Base-by-base conservation (phyloP, 257 asterid genomes). In the Jaltomata sinuosa region DNA sequence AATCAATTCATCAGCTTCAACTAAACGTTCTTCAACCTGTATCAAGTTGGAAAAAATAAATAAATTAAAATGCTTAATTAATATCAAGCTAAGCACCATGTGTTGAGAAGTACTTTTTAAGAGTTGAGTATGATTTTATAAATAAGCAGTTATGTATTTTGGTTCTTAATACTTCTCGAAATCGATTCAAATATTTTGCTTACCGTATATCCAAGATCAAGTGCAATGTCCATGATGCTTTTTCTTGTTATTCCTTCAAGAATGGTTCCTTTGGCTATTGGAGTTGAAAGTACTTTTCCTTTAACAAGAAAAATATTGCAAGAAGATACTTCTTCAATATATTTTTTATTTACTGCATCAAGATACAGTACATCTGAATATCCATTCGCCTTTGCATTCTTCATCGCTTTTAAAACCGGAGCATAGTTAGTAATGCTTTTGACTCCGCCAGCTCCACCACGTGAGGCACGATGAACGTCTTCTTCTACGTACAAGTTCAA, bases 341-440 rank as follows among this genome's bases (percentile, higher is more conserved):
- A 83, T 88, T 84, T 90, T 80, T 92, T 93, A 87, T 86, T 81
- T 62, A 83, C 88, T 11, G 97, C 91, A 84, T 93, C 94, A 7
- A 94, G 89, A 90, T 93, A 94, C 19, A 94, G 76, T 62, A 94
- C 97, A 85, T 94, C 97, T 4, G 98, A 93, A 89, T 92, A 94
- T 47, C 98, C 98, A 53, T 80, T 86, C 11, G 57, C 87, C 87
- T 81, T 93, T 36, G 97, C 97, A 71, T 83, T 86, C 11, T 40
- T 65, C 21, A 93, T 68, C 22, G 97, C 90, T 91, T 91, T 91
- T 88, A 94, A 45, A 49, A 90, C 98, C 84, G 98, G 98, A 32
- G 95, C 95, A 80, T 94, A 94, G 83, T 94, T 94, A 32, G 97
- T 91, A n/a, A 94, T 92, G 92, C 97, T 94, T 88, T 94, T 94